Percentiles rank a stretch among this genome's conserved stretches.
These are phyloP conservation scores for Escovopsis weberi DNA, from an alignment of 2,329 filamentous ascomycete species.

Conservation along the genomic window DNA sequence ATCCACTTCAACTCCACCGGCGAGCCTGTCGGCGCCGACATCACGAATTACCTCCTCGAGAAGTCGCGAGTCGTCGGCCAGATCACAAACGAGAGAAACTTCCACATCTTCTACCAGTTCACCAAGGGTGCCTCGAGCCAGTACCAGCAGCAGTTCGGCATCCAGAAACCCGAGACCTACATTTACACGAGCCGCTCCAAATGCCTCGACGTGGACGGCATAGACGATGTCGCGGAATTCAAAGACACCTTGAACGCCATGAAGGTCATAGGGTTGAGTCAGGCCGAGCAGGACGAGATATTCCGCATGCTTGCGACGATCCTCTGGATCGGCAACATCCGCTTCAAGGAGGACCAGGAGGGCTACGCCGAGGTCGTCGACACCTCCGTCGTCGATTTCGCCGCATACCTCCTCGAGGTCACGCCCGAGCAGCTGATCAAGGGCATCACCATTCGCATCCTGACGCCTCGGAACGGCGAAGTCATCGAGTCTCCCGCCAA, in stretches of 20 bases:
- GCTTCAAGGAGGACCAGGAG: conserved; percentile 76
- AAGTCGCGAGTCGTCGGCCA: conserved; percentile 92
- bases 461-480: conserved; percentile 54
- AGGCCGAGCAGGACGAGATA: conserved; percentile 86
- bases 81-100: conserved; percentile 90
- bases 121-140: conserved; percentile 82
- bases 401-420: conserved; percentile 86
- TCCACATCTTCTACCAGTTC: conserved; percentile 99
- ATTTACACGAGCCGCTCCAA: conserved; percentile 88
- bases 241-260: conserved; percentile 86
- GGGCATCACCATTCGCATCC: conserved; percentile 76
- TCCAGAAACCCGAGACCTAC: conserved; percentile 87
- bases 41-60: conserved; percentile 94
- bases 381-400: conserved; percentile 83
- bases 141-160: conserved; percentile 75
- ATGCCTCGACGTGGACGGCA: conserved; percentile 85
- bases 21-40: conserved; percentile 89
- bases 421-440: conserved; percentile 67
- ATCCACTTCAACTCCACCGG: conserved; percentile 87
- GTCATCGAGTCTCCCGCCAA: conserved; percentile 69
- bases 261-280: conserved; percentile 78
- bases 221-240: conserved; percentile 83
- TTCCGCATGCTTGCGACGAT: conserved; percentile 90
- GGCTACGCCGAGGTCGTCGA: conserved; percentile 81
- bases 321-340: conserved; percentile 88